Conservation (phyloP, 352 stramenopile species). For the Phytophthora gonapodyides region DNA sequence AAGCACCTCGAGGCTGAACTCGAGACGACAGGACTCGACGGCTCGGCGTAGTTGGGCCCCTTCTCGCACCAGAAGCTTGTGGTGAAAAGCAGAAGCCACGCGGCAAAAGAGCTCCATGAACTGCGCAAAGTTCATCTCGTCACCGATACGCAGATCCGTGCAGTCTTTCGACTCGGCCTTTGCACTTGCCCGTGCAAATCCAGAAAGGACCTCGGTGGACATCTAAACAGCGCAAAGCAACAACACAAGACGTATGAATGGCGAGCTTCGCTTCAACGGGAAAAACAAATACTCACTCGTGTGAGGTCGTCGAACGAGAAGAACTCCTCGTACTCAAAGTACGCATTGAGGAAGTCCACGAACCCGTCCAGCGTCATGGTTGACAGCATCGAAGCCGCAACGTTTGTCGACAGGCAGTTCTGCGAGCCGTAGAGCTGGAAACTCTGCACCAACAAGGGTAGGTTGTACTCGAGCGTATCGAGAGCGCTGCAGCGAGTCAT, state of each 20-base stretch:
- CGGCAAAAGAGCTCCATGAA: conserved; percentile 75
- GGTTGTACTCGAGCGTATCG: conserved; percentile 53
- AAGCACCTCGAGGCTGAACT: conserved; percentile 67
- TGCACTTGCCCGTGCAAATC: conserved; percentile 1
- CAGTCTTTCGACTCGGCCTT: conserved; percentile 17
- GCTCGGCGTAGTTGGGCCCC: conserved; percentile 56
- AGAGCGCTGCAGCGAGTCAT: conserved; percentile 51
- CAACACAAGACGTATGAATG: not conserved
- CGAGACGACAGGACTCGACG: conserved; percentile 59
- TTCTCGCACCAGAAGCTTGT: conserved; percentile 48
- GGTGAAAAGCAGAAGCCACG: conserved; percentile 56
- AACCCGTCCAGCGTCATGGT: conserved; percentile 71
- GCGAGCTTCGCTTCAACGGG: not conserved
- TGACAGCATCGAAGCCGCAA: conserved; percentile 9
- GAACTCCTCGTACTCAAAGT: conserved; percentile 80
- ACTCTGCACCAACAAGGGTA: conserved; percentile 51
- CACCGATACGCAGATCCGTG: not conserved
- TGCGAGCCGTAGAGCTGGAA: conserved; percentile 63
- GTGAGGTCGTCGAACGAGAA: conserved; percentile 56
- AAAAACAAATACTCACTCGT: conserved; percentile 28
- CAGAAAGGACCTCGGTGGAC: conserved; percentile 10
- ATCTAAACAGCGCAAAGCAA: conserved; percentile 13
- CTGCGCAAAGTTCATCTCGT: conserved; percentile 53
- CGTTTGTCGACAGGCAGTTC: conserved; percentile 23
- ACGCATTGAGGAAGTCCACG: conserved; percentile 78